Percentiles rank a stretch among this genome's conserved stretches.
phyloP scores from a whole-genome alignment of 2,329 filamentous ascomycete genomes.

The Pseudogymnoascus sp. region DNA sequence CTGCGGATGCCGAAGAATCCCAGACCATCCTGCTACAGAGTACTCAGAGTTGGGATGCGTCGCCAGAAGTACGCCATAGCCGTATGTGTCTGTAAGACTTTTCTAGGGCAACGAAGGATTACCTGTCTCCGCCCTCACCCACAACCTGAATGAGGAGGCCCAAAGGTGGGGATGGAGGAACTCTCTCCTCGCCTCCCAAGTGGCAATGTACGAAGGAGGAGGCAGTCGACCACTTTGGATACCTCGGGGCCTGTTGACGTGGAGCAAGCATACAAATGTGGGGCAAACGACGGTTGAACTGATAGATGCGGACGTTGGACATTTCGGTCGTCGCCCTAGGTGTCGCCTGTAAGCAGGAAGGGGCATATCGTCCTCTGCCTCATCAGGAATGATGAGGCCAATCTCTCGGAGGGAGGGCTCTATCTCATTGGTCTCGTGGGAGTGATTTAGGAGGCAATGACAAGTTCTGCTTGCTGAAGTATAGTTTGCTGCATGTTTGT shows the following conservation, averaged over 20 bases:
- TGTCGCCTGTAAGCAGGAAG: conserved; percentile 34
- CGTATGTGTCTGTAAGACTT: too few relatives aligned
- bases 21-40: too few relatives aligned
- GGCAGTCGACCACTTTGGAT: not conserved
- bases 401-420: conserved; percentile 19
- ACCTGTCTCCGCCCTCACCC: too few relatives aligned
- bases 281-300: conserved; percentile 56
- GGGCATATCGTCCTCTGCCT: conserved; percentile 21
- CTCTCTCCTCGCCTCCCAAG: conserved; percentile 44
- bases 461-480: too few relatives aligned
- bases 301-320: conserved; percentile 69
- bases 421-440: too few relatives aligned
- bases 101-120: too few relatives aligned
- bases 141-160: too few relatives aligned
- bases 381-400: conserved; percentile 19
- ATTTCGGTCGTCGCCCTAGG: conserved; percentile 31
- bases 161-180: not conserved
- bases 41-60: too few relatives aligned
- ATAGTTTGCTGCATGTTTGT: too few relatives aligned
- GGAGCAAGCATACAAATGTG: conserved; percentile 59
- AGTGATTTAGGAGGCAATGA: too few relatives aligned
- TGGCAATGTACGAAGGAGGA: conserved; percentile 60
- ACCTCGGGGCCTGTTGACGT: conserved; percentile 31
- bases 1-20: too few relatives aligned
- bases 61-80: too few relatives aligned